A percentile compares a stretch with the other conserved stretches of the same genome.
Conservation (phyloP, 2,329 filamentous ascomycete genomes). For the Aquanectria penicillioides region DNA sequence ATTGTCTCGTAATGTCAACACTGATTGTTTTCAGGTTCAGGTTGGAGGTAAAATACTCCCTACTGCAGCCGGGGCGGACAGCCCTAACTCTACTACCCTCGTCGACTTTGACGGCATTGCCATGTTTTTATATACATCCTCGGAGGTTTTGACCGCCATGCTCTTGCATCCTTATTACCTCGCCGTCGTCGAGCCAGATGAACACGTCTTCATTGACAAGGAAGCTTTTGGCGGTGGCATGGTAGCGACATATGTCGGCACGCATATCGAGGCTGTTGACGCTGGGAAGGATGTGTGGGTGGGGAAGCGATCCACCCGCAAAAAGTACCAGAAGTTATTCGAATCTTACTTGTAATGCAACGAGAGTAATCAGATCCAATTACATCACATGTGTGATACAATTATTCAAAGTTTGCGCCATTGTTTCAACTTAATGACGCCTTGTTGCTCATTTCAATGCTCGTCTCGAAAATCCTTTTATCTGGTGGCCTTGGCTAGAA, state of each 20-base stretch:
- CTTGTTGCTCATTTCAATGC: no score
- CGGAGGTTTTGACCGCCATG: conserved; percentile 36
- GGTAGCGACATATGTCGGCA: conserved; percentile 41
- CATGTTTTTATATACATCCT: conserved; percentile 41
- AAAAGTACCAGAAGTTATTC: conserved; percentile 39
- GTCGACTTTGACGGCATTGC: conserved; percentile 44
- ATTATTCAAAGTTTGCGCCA: no score
- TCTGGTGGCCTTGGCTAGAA: no score
- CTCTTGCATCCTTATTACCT: conserved; percentile 43
- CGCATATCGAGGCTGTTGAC: conserved; percentile 39
- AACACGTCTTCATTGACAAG: conserved; percentile 44
- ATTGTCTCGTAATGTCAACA: not conserved
- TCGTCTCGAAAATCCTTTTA: no score
- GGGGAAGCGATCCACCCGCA: conserved; percentile 22
- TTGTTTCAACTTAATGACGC: no score
- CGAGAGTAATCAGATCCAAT: no score
- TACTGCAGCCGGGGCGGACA: conserved; percentile 27
- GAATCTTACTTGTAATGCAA: conserved; percentile 30
- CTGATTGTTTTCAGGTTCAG: conserved; percentile 31
- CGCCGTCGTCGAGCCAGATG: conserved; percentile 42
- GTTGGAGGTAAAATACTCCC: conserved; percentile 41
- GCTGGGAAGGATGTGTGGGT: conserved; percentile 37
- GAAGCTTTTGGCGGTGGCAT: conserved; percentile 38
- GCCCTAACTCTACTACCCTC: conserved; percentile 30
- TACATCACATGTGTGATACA: no score